Evolutionary conservation across 371 early-diverging fungal genomes (phyloP), one percentile per base, ranked within the genome.

Genomic region (Mucor saturninus): DNA sequence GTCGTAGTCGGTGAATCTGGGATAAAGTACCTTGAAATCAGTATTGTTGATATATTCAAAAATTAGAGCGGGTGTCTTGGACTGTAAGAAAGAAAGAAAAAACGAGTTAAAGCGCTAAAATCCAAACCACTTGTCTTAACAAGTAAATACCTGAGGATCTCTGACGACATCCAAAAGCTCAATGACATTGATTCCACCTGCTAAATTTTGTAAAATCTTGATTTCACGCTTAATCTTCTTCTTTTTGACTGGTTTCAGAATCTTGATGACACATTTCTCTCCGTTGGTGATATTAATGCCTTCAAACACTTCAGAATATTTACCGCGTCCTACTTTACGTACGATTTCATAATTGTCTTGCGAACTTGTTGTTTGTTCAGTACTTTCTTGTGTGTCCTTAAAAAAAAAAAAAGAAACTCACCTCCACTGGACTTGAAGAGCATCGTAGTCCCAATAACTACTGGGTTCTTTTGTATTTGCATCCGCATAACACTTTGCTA

Each of bases 191-290:
- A 93, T 87, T n/a, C 99, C 98, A 51, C 96, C 97, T 13, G 88
- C 84, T 50, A 99, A 84, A 75, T 96, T 97, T 75, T 98, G 98
- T 66, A 99, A 86, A 59, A 99, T 98, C 75, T 95, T 95, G 73
- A 99, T 95, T 80, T 99, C 99, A 68, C 99, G 87, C 85, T 96
- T 98, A 74, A 99, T 99, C 88, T 99, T 99, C 89, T 96, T 97
- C 89, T 96, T 95, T 86, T 95, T 95, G 60, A 99, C 96, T 5
- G 99, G 99, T 85, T 99, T 99, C 60, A 99, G 82, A 4, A 99
- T 98, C 81, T 99, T 99, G 87, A 99, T 99, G 66, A 99, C 95
- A 76, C 95, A 94, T 69, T 93, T 89, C 61, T 90, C 82, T 61
- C 85, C 72, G 71, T 84, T 87, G 50, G 75, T 76, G 31, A 92